A percentile compares a stretch with the other conserved stretches of the same genome.
phyloP scores from a whole-genome alignment of 2,329 filamentous ascomycete genomes.

The Sarocladium oryzae region DNA sequence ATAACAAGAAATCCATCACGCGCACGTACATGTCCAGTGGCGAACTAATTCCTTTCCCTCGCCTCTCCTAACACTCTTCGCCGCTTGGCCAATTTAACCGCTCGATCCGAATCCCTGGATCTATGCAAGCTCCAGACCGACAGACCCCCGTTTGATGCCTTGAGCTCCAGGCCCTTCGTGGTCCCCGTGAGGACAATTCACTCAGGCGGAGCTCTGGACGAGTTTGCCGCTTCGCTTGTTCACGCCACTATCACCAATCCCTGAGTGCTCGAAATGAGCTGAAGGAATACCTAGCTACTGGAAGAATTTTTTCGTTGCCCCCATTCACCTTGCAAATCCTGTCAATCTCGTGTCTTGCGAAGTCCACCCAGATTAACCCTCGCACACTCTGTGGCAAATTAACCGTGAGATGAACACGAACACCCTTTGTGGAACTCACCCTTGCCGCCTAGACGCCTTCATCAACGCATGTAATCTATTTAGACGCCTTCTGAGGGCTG shows the following conservation, averaged over 20 bases:
- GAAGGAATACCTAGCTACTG: no score
- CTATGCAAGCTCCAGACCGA: background rate
- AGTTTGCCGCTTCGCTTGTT: no score
- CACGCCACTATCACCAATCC: no score
- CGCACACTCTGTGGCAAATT: background rate
- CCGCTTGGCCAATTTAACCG: constrained; percentile 1
- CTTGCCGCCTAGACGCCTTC: constrained; percentile 4
- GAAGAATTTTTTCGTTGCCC: no score
- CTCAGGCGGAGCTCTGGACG: no score
- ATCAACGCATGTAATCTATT: background rate
- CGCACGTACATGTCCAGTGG: background rate
- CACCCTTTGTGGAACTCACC: background rate
- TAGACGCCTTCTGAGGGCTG: background rate
- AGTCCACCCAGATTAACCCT: background rate
- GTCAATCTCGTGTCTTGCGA: background rate
- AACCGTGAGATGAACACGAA: background rate
- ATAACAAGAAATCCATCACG: background rate
- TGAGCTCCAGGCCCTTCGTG: background rate
- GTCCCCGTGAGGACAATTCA: background rate
- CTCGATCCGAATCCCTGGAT: background rate
- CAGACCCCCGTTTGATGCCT: no score
- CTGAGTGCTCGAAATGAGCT: no score
- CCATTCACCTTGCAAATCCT: background rate
- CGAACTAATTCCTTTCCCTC: background rate
- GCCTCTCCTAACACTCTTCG: background rate